These are phyloP conservation scores for Lophium mytilinum DNA, from an alignment of 495 filamentous ascomycete species.

Conservation along the genomic window DNA sequence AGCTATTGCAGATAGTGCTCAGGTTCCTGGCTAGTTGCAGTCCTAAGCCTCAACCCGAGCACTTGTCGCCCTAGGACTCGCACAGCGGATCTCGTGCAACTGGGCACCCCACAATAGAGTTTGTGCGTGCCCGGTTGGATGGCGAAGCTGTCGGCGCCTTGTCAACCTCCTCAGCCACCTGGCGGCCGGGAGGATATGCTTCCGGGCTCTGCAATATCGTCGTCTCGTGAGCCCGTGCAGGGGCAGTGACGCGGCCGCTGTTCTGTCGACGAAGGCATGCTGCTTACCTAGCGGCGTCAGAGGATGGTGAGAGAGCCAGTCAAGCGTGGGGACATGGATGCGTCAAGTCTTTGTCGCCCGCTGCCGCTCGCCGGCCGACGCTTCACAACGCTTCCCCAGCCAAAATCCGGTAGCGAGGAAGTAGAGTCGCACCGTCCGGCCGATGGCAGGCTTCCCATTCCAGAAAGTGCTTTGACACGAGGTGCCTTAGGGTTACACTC, in stretches of 20 bases:
- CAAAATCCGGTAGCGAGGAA: conserved; percentile 10
- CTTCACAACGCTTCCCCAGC: not conserved
- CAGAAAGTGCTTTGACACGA: not conserved
- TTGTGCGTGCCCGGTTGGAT: not conserved
- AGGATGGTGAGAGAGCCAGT: no score
- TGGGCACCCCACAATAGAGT: conserved; percentile 14
- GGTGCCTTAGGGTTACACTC: not conserved
- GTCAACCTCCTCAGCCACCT: conserved; percentile 3
- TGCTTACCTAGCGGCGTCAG: not conserved
- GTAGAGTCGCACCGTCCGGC: conserved; percentile 15
- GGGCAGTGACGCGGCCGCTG: not conserved
- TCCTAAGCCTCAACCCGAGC: not conserved
- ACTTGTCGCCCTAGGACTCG: conserved; percentile 14
- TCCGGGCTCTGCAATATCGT: not conserved
- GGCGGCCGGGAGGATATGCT: not conserved
- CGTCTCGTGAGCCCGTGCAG: conserved; percentile 1
- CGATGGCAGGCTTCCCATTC: conserved; percentile 11
- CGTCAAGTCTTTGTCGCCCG: no score
- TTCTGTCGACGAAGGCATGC: not conserved
- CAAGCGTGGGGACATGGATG: no score
- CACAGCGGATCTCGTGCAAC: conserved; percentile 25
- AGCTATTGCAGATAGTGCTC: not conserved
- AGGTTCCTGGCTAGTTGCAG: conserved; percentile 3
- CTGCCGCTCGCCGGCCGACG: no score
- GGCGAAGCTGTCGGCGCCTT: not conserved